Base-by-base conservation (phyloP, 805 yeast genomes). In the Hanseniaspora lachancei region DNA sequence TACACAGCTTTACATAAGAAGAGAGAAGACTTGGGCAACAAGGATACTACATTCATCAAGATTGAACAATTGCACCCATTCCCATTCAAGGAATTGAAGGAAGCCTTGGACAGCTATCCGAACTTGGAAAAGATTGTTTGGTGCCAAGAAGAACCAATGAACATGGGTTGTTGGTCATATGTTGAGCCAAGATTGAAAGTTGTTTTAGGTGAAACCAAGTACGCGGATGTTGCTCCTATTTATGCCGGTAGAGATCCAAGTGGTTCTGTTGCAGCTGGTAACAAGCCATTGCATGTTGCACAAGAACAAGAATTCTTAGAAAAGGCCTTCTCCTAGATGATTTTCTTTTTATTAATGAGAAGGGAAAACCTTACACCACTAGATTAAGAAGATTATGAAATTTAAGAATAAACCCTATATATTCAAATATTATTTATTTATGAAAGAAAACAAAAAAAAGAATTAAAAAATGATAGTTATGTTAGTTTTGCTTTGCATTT, bases 141-240 rank as follows among this genome's bases (percentile, higher is more conserved):
- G 91, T 85, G 95, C 73, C 98, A 93, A 77, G 99, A 93, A 75
- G 99, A 93, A 78, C 97, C 97, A 65, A 77, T 93, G 74, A 93
- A 93, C 77, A 91, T 91, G 82, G 98, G 98, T 72, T 75, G 86
- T 47, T 89, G 84, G 85, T 67, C 84, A 24, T 88, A 67, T 66
- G 91, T 77, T 56, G 74, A 78, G 58, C 98, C 97, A 70, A 86
- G 99, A 75, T 71, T 93, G 55, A 73, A 75, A 58, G 86, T 95
- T 47, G 77, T 83, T 43, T 71, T 91, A 71, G 77, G 76, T 62
- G 89, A 88, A 74, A 84, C 95, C 59, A 74, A 74, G 59, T 83
- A 84, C 74, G 73, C 77, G 64, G 81, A 74, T 62, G 65, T 72
- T 62, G 66, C 66, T 20, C 68, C 85, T 58, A 82, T 97, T 73